These are phyloP conservation scores for Ceriops tagal DNA, from an alignment of 345 rosid genomes.

Conservation along the genomic window DNA sequence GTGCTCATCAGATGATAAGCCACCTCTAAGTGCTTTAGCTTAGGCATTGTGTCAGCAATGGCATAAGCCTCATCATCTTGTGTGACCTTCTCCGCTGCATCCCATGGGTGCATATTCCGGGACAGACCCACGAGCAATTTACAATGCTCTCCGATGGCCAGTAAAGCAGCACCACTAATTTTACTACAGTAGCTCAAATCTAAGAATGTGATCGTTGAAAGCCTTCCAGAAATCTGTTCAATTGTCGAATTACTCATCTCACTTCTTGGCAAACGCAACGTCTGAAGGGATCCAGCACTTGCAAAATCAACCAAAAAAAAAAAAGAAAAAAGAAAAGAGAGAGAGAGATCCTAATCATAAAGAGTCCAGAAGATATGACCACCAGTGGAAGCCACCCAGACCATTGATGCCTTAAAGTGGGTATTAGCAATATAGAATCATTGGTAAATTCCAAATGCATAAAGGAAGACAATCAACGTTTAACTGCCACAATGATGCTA, in stretches of 20 bases:
- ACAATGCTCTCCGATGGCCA: conserved; percentile 71
- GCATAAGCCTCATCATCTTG: conserved; percentile 76
- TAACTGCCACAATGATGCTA: background rate
- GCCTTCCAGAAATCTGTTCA: conserved; percentile 61
- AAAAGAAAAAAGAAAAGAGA: too few species aligned
- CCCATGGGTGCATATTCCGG: conserved; percentile 71
- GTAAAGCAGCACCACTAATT: conserved; percentile 53
- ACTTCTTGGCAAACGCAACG: conserved; percentile 60
- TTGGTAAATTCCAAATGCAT: background rate
- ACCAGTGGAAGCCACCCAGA: background rate
- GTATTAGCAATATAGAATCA: background rate
- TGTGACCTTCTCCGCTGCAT: conserved; percentile 39
- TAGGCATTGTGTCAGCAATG: conserved; percentile 79
- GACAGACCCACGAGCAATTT: conserved; percentile 53
- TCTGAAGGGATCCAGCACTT: conserved; percentile 78
- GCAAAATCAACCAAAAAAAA: conserved; percentile 26
- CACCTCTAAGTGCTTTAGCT: conserved; percentile 69
- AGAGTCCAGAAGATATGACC: background rate
- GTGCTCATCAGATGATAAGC: conserved; percentile 63
- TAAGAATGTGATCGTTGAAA: conserved; percentile 59
- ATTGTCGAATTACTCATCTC: conserved; percentile 53
- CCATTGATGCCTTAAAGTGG: background rate
- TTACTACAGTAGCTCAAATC: conserved; percentile 83
- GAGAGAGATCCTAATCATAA: conserved; percentile 10
- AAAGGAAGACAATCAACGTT: background rate